Evolutionary conservation across 345 rosid genomes (phyloP).

Genomic region (Cochlearia excelsa): DNA sequence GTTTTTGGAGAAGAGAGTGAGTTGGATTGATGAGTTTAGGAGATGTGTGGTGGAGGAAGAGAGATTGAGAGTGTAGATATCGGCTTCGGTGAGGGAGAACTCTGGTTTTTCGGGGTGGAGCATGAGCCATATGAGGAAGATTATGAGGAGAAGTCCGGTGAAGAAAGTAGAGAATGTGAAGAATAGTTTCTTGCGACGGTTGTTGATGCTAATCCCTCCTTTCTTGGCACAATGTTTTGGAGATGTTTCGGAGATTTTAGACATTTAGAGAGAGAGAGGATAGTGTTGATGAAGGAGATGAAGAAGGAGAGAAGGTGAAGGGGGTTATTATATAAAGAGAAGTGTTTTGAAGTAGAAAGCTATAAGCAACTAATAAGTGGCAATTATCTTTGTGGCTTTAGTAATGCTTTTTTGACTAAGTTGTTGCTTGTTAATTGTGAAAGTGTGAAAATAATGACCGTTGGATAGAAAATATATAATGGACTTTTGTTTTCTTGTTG

Average conservation of each 20-base stretch:
- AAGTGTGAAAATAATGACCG: conserved; percentile 21
- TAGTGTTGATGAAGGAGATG: not conserved
- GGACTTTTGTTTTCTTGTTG: conserved; percentile 24
- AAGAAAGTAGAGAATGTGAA: conserved; percentile 33
- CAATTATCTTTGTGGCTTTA: conserved; percentile 2
- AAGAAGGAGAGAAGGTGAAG: conserved; percentile 19
- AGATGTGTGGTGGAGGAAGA: conserved; percentile 44
- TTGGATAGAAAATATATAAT: conserved; percentile 12
- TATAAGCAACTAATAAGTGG: conserved; percentile 25
- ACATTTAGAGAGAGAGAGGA: conserved; percentile 51
- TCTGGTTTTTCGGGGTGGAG: too few relatives aligned
- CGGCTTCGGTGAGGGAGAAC: too few relatives aligned
- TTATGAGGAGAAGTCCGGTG: too few relatives aligned
- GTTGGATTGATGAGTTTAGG: conserved; percentile 76
- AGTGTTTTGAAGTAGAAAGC: conserved; percentile 28
- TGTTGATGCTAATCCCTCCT: too few relatives aligned
- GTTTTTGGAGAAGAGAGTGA: conserved; percentile 59
- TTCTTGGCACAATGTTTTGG: conserved; percentile 59
- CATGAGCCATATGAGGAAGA: too few relatives aligned
- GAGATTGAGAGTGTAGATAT: too few relatives aligned
- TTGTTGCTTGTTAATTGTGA: not conserved
- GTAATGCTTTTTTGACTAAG: conserved; percentile 31
- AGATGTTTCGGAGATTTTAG: conserved; percentile 49
- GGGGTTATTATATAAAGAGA: conserved; percentile 9
- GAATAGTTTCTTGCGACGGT: conserved; percentile 53